Evolutionary conservation across 2,329 filamentous ascomycete species (phyloP).

Genomic region (Ophiostoma himal-ulmi): DNA sequence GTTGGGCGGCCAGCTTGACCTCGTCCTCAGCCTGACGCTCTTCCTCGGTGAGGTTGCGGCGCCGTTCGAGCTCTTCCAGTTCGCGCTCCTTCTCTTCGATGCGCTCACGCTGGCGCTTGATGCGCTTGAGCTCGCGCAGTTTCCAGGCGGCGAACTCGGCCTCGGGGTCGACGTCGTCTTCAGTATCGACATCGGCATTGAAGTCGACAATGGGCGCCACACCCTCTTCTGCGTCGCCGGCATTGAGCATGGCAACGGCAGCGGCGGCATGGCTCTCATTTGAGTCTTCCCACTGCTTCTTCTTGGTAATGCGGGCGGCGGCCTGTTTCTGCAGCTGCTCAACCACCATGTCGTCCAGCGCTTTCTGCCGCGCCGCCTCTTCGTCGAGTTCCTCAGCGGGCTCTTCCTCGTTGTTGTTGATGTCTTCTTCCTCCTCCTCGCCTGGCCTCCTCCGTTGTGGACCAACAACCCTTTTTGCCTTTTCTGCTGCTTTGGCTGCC

Average conservation of each 20-base stretch:
- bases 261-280: conserved; percentile 42
- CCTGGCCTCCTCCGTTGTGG: conserved; percentile 26
- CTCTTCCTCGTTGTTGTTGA: neutral
- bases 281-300: conserved; percentile 79
- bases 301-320: conserved; percentile 61
- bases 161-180: conserved; percentile 77
- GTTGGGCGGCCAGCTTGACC: conserved; percentile 68
- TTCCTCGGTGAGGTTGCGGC: conserved; percentile 77
- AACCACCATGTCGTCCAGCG: conserved; percentile 74
- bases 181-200: conserved; percentile 72
- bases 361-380: conserved; percentile 45
- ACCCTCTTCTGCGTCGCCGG: conserved; percentile 74
- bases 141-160: conserved; percentile 92
- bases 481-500: conserved; percentile 17
- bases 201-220: conserved; percentile 56
- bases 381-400: conserved; percentile 22
- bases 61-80: conserved; percentile 79
- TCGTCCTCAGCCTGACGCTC: conserved; percentile 83
- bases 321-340: conserved; percentile 81
- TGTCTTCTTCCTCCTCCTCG: conserved; percentile 21
- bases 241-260: conserved; percentile 41
- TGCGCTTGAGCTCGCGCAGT: conserved; percentile 78
- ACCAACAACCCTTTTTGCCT: neutral
- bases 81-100: conserved; percentile 82
- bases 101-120: conserved; percentile 77